Conservation (phyloP, 208 protist species). For the Porcisia hertigi region DNA sequence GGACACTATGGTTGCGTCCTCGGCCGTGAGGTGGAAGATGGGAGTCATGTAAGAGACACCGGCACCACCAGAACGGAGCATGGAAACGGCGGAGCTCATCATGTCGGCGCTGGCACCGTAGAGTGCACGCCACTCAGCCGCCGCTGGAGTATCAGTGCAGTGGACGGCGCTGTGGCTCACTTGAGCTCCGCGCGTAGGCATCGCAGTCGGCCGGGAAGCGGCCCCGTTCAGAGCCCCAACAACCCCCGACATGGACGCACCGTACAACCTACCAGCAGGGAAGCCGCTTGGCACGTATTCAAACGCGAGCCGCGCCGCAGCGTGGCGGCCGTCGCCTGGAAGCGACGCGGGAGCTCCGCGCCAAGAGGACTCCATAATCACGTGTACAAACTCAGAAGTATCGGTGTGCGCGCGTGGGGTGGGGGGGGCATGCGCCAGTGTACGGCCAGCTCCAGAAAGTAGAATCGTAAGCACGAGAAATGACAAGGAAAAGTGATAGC, state of each 20-base stretch:
- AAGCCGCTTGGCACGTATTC: conserved; percentile 32
- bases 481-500: neutral
- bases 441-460: neutral
- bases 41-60: conserved; percentile 60
- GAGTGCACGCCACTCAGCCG: conserved; percentile 30
- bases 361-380: neutral
- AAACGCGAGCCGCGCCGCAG: neutral
- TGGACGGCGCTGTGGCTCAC: neutral
- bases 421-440: neutral
- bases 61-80: conserved; percentile 21
- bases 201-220: neutral
- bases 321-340: neutral
- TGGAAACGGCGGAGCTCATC: conserved; percentile 19
- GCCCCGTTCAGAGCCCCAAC: neutral
- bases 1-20: conserved; percentile 72
- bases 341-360: neutral
- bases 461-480: neutral
- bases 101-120: conserved; percentile 26
- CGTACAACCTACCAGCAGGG: neutral
- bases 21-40: conserved; percentile 78
- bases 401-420: neutral
- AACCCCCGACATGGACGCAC: neutral
- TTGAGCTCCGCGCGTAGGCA: neutral
- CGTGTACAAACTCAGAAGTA: neutral
- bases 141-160: conserved; percentile 14